These are phyloP conservation scores for Xylaria curta DNA, from an alignment of 495 filamentous ascomycete species.

Conservation along the genomic window DNA sequence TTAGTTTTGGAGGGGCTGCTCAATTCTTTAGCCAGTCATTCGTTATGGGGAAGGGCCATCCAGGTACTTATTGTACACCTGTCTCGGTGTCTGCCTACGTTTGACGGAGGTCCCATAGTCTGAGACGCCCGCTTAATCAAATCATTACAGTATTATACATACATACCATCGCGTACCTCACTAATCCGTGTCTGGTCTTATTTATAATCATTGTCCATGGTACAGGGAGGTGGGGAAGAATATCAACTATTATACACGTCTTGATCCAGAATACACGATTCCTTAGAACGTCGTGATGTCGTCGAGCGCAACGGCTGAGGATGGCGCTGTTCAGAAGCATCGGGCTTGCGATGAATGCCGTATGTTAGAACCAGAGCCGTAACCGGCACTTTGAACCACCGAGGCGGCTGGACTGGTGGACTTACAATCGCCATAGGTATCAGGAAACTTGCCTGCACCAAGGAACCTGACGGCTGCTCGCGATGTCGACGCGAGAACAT, in stretches of 20 bases:
- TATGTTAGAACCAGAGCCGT: slow-evolving; percentile 42
- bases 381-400: not conserved
- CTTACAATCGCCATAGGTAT: slow-evolving; percentile 51
- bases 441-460: slow-evolving; percentile 67
- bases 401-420: slow-evolving; percentile 13
- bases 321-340: slow-evolving; percentile 46
- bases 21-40: no score
- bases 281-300: slow-evolving; percentile 8
- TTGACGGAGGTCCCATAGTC: not conserved
- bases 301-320: slow-evolving; percentile 20
- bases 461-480: slow-evolving; percentile 60
- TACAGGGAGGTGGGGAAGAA: not conserved
- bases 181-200: not conserved
- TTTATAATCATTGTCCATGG: not conserved
- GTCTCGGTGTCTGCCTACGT: not conserved
- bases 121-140: not conserved
- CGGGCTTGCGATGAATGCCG: slow-evolving; percentile 69
- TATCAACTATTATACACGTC: not conserved
- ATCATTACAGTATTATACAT: not conserved
- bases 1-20: slow-evolving; percentile 14
- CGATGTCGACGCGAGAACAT: slow-evolving; percentile 62
- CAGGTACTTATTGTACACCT: not conserved
- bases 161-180: not conserved
- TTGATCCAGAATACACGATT: not conserved
- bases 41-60: not conserved